Conservation (phyloP, 176 grass and related monocot species). For the Pontederia crassipes region DNA sequence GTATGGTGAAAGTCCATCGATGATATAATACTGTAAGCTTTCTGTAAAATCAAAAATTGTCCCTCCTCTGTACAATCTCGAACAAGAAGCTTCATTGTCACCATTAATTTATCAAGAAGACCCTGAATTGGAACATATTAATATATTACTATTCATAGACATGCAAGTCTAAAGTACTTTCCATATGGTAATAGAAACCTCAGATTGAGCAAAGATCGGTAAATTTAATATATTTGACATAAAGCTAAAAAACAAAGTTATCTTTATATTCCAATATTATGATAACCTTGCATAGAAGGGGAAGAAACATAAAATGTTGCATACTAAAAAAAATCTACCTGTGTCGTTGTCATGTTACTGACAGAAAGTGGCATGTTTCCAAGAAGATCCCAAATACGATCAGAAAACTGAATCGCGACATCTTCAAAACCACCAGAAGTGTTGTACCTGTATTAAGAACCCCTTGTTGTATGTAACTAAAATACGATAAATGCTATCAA, state of each 20-base stretch:
- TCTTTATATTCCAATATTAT: too few relatives aligned
- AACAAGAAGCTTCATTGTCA: slow-evolving; percentile 78
- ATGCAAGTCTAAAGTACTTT: background rate
- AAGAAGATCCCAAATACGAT: slow-evolving; percentile 57
- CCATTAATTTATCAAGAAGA: slow-evolving; percentile 54
- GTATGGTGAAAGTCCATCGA: slow-evolving; percentile 26
- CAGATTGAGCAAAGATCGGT: too few relatives aligned
- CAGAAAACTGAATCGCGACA: slow-evolving; percentile 46
- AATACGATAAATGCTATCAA: slow-evolving; percentile 9
- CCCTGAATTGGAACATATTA: slow-evolving; percentile 36
- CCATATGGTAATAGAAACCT: background rate
- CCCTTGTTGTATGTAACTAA: slow-evolving; percentile 5
- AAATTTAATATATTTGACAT: too few relatives aligned
- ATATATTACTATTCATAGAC: background rate
- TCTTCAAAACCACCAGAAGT: slow-evolving; percentile 37
- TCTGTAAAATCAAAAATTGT: slow-evolving; percentile 71
- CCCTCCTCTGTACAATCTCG: slow-evolving; percentile 47
- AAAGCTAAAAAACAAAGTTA: too few relatives aligned
- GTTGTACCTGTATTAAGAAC: slow-evolving; percentile 41
- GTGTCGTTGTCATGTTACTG: slow-evolving; percentile 5
- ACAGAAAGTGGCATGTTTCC: slow-evolving; percentile 30
- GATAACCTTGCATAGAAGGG: too few relatives aligned
- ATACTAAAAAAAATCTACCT: slow-evolving; percentile 16
- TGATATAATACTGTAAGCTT: slow-evolving; percentile 46
- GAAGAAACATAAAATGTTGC: slow-evolving; percentile 5